Conservation (phyloP, 1,284 basidiomycete species). For the Leccinum angustisporum region DNA sequence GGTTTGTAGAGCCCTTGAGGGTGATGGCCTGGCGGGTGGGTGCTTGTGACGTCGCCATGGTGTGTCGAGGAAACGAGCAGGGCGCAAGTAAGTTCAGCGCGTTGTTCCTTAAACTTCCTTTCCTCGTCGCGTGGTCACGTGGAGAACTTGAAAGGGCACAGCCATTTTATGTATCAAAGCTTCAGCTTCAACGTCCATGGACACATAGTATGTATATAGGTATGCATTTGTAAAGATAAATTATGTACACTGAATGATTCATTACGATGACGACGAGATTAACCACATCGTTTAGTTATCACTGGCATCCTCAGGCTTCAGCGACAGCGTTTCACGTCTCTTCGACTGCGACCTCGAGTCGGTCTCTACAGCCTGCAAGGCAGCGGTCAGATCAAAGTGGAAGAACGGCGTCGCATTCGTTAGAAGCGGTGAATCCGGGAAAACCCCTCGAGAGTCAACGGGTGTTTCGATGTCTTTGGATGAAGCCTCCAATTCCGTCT, state of each 20-base stretch:
- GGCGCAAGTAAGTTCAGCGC: neutral
- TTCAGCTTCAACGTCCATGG: neutral
- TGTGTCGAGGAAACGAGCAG: neutral
- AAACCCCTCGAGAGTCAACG: slow-evolving; percentile 20
- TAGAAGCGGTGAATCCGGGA: slow-evolving; percentile 43
- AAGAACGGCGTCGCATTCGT: slow-evolving; percentile 76
- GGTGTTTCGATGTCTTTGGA: slow-evolving; percentile 39
- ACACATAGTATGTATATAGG: neutral
- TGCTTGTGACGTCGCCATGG: slow-evolving; percentile 61
- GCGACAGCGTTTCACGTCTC: neutral
- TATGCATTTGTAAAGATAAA: neutral
- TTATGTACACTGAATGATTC: neutral
- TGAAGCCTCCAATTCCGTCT: slow-evolving; percentile 17
- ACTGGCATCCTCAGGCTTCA: neutral
- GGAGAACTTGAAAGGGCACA: neutral
- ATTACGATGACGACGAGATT: neutral
- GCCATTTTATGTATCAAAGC: too few relatives aligned
- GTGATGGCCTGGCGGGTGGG: slow-evolving; percentile 78
- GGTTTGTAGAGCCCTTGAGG: slow-evolving; percentile 90
- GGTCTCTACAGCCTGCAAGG: slow-evolving; percentile 69
- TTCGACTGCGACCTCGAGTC: neutral
- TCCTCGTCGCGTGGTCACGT: slow-evolving; percentile 12
- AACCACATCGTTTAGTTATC: neutral
- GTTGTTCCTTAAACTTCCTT: neutral
- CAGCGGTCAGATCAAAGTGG: slow-evolving; percentile 79